A percentile compares a stretch with the other conserved stretches of the same genome.
Conservation (phyloP, 495 filamentous ascomycete genomes). For the Thozetella sp. region DNA sequence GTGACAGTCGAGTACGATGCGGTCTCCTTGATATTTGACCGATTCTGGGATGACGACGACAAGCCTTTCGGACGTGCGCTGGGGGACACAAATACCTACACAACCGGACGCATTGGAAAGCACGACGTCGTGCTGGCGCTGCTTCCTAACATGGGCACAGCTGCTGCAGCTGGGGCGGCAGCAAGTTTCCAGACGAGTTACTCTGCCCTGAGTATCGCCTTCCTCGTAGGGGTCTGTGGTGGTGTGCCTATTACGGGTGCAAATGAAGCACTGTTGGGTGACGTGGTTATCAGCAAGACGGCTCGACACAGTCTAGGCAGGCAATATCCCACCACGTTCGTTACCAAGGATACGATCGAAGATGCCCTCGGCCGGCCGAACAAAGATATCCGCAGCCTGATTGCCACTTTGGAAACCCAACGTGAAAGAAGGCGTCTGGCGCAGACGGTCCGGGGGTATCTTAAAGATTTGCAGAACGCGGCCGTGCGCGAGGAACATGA, state of each 20-base stretch:
- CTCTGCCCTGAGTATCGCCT: slow-evolving; percentile 13
- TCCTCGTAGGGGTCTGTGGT: slow-evolving; percentile 37
- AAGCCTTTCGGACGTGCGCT: not conserved
- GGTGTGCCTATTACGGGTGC: slow-evolving; percentile 18
- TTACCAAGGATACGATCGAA: slow-evolving; percentile 21
- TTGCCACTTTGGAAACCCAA: slow-evolving; percentile 19
- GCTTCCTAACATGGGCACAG: slow-evolving; percentile 35
- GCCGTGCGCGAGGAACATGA: not conserved
- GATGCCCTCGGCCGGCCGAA: slow-evolving; percentile 30
- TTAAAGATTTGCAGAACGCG: slow-evolving; percentile 12
- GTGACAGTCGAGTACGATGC: slow-evolving; percentile 24
- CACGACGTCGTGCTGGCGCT: slow-evolving; percentile 36
- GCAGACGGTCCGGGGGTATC: slow-evolving; percentile 7
- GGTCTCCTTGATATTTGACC: slow-evolving; percentile 27
- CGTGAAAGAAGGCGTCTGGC: slow-evolving; percentile 12
- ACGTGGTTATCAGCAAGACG: slow-evolving; percentile 43
- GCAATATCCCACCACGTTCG: slow-evolving; percentile 26
- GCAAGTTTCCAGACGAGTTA: slow-evolving; percentile 31
- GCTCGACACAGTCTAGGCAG: slow-evolving; percentile 42
- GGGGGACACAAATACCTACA: slow-evolving; percentile 33
- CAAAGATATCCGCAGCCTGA: slow-evolving; percentile 25
- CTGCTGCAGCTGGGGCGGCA: slow-evolving; percentile 26
- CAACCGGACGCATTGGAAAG: slow-evolving; percentile 31
- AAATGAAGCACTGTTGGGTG: slow-evolving; percentile 37
- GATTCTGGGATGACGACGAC: slow-evolving; percentile 23